Conservation (phyloP, 331 rosid genomes). For the Malus hybrid region DNA sequence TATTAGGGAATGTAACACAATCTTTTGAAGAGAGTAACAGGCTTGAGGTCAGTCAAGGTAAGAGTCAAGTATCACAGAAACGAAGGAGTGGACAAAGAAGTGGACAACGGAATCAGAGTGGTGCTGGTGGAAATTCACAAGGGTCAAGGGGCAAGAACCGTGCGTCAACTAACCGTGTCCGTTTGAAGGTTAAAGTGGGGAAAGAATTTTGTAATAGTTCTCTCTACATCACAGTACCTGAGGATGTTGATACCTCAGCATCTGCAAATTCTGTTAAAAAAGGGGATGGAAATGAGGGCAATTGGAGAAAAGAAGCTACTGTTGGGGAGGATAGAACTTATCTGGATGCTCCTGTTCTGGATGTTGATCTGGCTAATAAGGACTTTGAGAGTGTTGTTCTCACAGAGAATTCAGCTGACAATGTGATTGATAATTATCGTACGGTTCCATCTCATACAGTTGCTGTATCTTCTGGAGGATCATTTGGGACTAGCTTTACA, state of each 20-base stretch:
- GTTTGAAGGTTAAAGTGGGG: conserved; percentile 80
- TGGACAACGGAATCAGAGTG: conserved; percentile 36
- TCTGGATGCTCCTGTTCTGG: conserved; percentile 27
- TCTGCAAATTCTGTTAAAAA: conserved; percentile 31
- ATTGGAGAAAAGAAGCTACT: conserved; percentile 21
- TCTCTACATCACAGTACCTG: conserved; percentile 42
- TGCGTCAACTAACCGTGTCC: conserved; percentile 44
- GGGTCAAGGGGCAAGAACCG: conserved; percentile 31
- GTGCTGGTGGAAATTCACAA: conserved; percentile 32
- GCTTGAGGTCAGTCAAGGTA: conserved; percentile 33
- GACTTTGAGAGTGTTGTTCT: conserved; percentile 30
- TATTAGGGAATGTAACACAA: conserved; percentile 45
- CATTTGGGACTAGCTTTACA: conserved; percentile 34
- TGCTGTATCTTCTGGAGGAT: conserved; percentile 46
- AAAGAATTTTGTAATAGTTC: conserved; percentile 41
- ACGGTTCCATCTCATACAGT: conserved; percentile 29
- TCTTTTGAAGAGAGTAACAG: conserved; percentile 46
- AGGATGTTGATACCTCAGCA: conserved; percentile 34
- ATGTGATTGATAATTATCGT: conserved; percentile 24
- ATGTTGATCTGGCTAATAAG: conserved; percentile 36
- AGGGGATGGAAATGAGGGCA: conserved; percentile 26
- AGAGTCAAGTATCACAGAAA: conserved; percentile 41
- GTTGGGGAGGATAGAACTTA: conserved; percentile 16
- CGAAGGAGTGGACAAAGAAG: conserved; percentile 35
- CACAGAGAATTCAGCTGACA: conserved; percentile 36